Conservation (phyloP, 805 yeast species). For the Jamesozyma lodderae region DNA sequence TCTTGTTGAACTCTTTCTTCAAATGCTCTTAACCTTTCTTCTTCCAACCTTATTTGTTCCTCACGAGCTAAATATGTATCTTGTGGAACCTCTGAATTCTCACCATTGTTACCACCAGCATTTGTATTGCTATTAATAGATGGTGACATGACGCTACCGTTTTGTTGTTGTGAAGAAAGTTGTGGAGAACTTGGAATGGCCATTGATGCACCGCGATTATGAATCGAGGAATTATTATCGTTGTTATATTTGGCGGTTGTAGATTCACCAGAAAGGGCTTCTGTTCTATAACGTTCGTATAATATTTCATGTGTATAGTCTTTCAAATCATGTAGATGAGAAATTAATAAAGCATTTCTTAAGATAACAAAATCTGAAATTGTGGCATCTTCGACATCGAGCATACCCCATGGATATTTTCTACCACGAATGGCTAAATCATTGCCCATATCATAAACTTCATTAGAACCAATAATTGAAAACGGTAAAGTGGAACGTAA, state of each 20-base stretch:
- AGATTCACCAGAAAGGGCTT: conserved; percentile 58
- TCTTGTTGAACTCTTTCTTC: conserved; percentile 88
- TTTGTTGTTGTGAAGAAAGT: background rate
- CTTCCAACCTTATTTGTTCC: conserved; percentile 82
- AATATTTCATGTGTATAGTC: conserved; percentile 80
- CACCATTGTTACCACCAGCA: conserved; percentile 1
- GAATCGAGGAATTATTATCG: conserved; percentile 12
- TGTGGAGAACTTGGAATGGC: background rate
- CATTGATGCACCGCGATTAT: background rate
- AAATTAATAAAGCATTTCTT: conserved; percentile 69
- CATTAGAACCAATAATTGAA: conserved; percentile 62
- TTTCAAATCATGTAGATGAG: conserved; percentile 81
- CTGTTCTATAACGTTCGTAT: conserved; percentile 86
- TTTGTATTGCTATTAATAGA: background rate
- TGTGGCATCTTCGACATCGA: conserved; percentile 62
- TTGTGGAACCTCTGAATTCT: conserved; percentile 8
- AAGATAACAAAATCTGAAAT: conserved; percentile 72
- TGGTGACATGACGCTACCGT: background rate
- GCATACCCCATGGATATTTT: conserved; percentile 52
- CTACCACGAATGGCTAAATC: conserved; percentile 37
- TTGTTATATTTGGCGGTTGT: conserved; percentile 8
- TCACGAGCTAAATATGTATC: conserved; percentile 58
- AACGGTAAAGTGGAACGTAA: conserved; percentile 58
- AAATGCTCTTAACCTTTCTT: conserved; percentile 75
- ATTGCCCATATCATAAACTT: conserved; percentile 38